These are phyloP conservation scores for Ramalina intermedia DNA, from an alignment of 495 filamentous ascomycete species.

Conservation along the genomic window DNA sequence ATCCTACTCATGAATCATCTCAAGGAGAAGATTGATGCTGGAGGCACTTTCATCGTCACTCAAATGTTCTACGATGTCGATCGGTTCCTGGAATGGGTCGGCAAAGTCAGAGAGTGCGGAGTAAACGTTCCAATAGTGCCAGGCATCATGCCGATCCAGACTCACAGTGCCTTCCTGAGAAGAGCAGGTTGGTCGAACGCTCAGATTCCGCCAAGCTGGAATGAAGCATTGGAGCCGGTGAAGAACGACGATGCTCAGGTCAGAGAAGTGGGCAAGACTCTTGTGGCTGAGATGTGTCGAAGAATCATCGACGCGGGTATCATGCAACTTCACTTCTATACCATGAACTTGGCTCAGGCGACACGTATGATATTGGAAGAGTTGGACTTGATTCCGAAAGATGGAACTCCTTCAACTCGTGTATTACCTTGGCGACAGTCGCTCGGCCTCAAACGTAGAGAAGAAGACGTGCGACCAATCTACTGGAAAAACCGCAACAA, in stretches of 20 bases:
- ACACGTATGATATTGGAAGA: constrained; percentile 90
- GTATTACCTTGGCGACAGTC: constrained; percentile 91
- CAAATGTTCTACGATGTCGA: constrained; percentile 99
- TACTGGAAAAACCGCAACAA: constrained; percentile 98
- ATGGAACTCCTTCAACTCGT: constrained; percentile 61
- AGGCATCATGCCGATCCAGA: constrained; percentile 98
- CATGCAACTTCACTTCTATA: constrained; percentile 92
- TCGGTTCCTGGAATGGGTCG: constrained; percentile 82
- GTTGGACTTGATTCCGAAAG: constrained; percentile 56
- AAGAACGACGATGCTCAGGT: constrained; percentile 95
- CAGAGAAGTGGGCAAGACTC: constrained; percentile 70
- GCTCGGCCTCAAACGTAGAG: constrained; percentile 69
- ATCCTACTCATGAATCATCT: constrained; percentile 79
- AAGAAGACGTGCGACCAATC: constrained; percentile 94
- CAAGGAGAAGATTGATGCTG: constrained; percentile 95
- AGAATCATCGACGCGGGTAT: constrained; percentile 70
- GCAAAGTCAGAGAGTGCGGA: constrained; percentile 67
- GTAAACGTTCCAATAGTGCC: constrained; percentile 87
- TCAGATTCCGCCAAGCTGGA: constrained; percentile 68
- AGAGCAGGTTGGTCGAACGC: constrained; percentile 80
- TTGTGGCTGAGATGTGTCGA: constrained; percentile 88
- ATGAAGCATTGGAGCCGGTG: constrained; percentile 68
- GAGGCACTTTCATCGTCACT: constrained; percentile 84
- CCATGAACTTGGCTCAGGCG: constrained; percentile 95
- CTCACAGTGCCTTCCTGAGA: constrained; percentile 80